phyloP scores from a whole-genome alignment of 345 rosid genomes.

The Lepidium aucheri region DNA sequence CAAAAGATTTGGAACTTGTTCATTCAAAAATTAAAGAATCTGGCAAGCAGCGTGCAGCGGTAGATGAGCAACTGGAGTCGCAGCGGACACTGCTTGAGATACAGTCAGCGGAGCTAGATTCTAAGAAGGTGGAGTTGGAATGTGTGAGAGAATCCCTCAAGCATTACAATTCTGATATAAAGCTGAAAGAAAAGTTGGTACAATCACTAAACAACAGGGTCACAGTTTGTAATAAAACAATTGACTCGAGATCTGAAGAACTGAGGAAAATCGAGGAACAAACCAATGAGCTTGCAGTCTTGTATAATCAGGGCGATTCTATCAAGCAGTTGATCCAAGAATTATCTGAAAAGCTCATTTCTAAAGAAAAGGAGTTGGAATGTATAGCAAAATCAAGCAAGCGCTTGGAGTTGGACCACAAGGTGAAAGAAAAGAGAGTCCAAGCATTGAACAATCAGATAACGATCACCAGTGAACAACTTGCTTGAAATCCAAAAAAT shows the following conservation, averaged over 20 bases:
- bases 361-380: conserved; percentile 10
- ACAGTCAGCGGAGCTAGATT: background rate
- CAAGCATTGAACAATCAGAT: background rate
- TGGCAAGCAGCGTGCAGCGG: background rate
- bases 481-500: conserved; percentile 3
- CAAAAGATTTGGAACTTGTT: background rate
- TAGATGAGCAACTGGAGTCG: background rate
- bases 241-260: conserved; percentile 9
- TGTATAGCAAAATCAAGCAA: background rate
- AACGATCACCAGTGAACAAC: background rate
- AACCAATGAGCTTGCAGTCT: background rate
- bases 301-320: background rate
- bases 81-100: background rate
- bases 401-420: background rate
- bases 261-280: background rate
- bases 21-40: background rate
- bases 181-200: background rate
- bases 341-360: background rate
- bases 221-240: background rate
- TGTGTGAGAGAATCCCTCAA: background rate
- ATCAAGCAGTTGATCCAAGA: background rate
- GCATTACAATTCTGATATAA: background rate
- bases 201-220: background rate
- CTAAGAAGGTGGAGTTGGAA: background rate
- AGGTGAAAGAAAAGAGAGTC: conserved; percentile 4